Evolutionary conservation across 2,329 filamentous ascomycete species (phyloP), one percentile per base, ranked within the genome.

Genomic region (Kalaharituber pfeilii): DNA sequence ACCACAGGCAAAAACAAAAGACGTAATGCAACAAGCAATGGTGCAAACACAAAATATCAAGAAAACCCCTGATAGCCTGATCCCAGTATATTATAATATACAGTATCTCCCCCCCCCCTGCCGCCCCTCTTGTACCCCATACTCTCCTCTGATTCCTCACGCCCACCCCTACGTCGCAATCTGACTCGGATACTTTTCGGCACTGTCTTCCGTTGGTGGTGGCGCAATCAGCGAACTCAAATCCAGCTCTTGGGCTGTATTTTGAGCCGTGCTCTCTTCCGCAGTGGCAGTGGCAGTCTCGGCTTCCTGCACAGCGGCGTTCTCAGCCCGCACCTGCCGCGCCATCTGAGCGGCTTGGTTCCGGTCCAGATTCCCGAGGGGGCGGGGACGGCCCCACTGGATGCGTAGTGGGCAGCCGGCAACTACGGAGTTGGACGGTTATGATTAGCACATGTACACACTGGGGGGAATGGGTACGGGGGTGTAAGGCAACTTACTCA

Each of bases 381-480:
- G 83, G 71, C 87, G 91, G 15, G 93, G 89, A 66, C 84, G 82
- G 15, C 88, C 89, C 91, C 91, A 98, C 59, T 87, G 81, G 18
- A 98, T 80, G 28, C 89, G 75, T 57, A 98, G 69, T 0, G 91
- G 91, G 63, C 89, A 95, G 2, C 91, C 91, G 30, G 87, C 81
- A 63, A 98, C 47, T 50, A 26, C 11, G 30, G 25, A 50, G 27
- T 28, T 22, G n/a, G n/a, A n/a, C n/a, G n/a, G n/a, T n/a, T n/a
- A n/a, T n/a, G n/a, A n/a, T n/a, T n/a, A n/a, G n/a, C n/a, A n/a
- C n/a, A n/a, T n/a, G n/a, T n/a, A n/a, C n/a, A n/a, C n/a, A n/a
- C 30, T 36, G n/a, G 30, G 30, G n/a, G 30, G 30, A 9, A 36
- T 36, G 30, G n/a, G 30, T 9, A 36, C n/a, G 30, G 30, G n/a